Percentiles rank a stretch among this genome's conserved stretches.
phyloP scores from a whole-genome alignment of 352 stramenopile genomes.

The Globisporangium megalacanthum region DNA sequence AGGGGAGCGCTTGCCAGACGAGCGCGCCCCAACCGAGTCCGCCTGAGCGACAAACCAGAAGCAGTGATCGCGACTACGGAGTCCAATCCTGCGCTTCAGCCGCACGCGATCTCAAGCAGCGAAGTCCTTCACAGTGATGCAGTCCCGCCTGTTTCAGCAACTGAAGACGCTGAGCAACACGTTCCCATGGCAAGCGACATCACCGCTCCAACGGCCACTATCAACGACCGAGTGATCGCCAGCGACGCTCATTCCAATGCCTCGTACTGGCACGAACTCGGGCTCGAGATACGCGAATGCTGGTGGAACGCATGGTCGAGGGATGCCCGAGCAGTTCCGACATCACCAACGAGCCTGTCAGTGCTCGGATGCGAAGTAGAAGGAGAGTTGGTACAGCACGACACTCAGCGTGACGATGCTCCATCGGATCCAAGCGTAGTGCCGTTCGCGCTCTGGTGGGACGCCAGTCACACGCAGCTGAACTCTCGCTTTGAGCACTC shows the following conservation, averaged over 20 bases:
- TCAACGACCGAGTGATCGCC: background rate
- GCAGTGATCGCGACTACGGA: background rate
- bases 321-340: background rate
- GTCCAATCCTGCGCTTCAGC: background rate
- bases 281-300: slow-evolving; percentile 24
- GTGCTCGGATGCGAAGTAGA: slow-evolving; percentile 41
- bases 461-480: slow-evolving; percentile 26
- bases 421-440: slow-evolving; percentile 14
- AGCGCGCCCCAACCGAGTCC: background rate
- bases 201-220: background rate
- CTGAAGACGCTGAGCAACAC: background rate
- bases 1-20: slow-evolving; percentile 21
- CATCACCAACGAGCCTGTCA: background rate
- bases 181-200: background rate
- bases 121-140: background rate
- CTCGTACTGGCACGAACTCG: slow-evolving; percentile 12
- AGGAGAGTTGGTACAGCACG: slow-evolving; percentile 21
- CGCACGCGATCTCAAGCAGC: background rate
- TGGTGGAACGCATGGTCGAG: slow-evolving; percentile 9
- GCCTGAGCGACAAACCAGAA: background rate
- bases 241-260: background rate
- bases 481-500: slow-evolving; percentile 44
- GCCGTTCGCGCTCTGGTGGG: slow-evolving; percentile 55
- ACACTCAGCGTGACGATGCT: background rate
- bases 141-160: background rate